Evolutionary conservation across 2,329 filamentous ascomycete genomes (phyloP), one percentile per base, ranked within the genome.

Genomic region (Aureobasidium sp.): DNA sequence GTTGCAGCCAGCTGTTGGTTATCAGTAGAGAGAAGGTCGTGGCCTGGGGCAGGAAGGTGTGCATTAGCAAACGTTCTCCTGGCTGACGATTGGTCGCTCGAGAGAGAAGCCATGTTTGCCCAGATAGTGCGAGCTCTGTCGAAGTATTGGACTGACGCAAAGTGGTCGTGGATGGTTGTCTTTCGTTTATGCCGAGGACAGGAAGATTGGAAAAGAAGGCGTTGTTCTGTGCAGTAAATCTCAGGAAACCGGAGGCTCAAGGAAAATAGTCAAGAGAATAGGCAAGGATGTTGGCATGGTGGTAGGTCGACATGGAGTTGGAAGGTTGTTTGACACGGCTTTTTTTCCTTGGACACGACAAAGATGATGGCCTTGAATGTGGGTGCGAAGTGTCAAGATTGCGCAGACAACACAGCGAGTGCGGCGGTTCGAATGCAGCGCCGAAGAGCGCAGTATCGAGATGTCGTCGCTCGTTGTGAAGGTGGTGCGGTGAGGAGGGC

Each of bases 1-100:
- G 75, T 74, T 52, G 76, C 75, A 63, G 74, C 74, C 59, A 78
- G 75, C 75, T 77, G 39, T n/a, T 15, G 57, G 20, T 47, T 52
- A 46, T 71, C 60, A 73, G 68, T 48, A 32, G 36, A 41, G 15
- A 17, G 12, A 29, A 55, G 37, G 37, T 24, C 37, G 37, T 32
- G 26, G 26, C 20, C 37, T 29, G 27, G 10, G 15, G 53, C 26
- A 32, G 55, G 63, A 36, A 29, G 36, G 69, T 79, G 63, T 78
- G 90, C 88, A 82, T 89, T 91, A 75, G 88, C 88, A 79, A 92
- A 92, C 47, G 88, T 90, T 68, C 87, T 82, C 75, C 84, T 85
- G 59, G 77, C 67, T 50, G 62, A 66, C 32, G 67, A 61, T 20
- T 61, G 65, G 15, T 69, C 66, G 43, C 72, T 67, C 48, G 70